Percentiles rank a stretch among this genome's conserved stretches.
Conservation (phyloP, 108 stramenopile genomes). For the Parietichytrium sp. region DNA sequence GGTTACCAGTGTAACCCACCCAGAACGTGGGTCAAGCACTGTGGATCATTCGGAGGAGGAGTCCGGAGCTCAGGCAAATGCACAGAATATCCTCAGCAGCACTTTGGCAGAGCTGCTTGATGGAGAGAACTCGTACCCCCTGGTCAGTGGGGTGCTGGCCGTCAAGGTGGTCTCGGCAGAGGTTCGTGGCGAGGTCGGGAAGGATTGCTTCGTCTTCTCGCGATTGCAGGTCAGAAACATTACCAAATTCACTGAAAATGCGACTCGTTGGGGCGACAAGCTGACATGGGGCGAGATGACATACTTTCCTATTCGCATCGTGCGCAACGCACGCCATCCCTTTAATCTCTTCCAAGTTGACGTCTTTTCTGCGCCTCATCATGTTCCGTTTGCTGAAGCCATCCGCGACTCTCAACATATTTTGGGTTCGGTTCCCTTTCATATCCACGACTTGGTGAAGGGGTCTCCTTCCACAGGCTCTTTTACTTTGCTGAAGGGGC, state of each 20-base stretch:
- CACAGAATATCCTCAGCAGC: too few relatives aligned
- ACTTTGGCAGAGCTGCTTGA: neutral
- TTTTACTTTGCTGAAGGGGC: neutral
- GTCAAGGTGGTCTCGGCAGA: constrained; percentile 11
- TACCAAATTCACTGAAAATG: neutral
- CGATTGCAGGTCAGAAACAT: constrained; percentile 3
- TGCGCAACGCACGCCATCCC: constrained; percentile 17
- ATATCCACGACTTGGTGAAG: constrained; percentile 7
- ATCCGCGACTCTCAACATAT: neutral
- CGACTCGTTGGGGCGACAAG: neutral
- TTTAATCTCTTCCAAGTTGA: constrained; percentile 20
- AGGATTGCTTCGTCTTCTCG: neutral
- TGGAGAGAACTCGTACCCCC: constrained; percentile 29
- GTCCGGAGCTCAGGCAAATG: too few relatives aligned
- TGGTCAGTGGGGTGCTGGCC: neutral
- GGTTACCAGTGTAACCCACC: too few relatives aligned
- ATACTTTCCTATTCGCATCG: neutral
- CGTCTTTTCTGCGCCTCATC: neutral
- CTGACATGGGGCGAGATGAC: neutral
- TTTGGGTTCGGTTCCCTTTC: constrained; percentile 14
- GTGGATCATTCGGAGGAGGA: too few relatives aligned
- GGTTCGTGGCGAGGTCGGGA: neutral
- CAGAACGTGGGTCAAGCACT: too few relatives aligned
- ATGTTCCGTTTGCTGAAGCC: neutral
- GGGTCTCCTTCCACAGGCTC: neutral